These are phyloP conservation scores for Starmerella floris DNA, from an alignment of 805 yeast genomes.

Conservation along the genomic window DNA sequence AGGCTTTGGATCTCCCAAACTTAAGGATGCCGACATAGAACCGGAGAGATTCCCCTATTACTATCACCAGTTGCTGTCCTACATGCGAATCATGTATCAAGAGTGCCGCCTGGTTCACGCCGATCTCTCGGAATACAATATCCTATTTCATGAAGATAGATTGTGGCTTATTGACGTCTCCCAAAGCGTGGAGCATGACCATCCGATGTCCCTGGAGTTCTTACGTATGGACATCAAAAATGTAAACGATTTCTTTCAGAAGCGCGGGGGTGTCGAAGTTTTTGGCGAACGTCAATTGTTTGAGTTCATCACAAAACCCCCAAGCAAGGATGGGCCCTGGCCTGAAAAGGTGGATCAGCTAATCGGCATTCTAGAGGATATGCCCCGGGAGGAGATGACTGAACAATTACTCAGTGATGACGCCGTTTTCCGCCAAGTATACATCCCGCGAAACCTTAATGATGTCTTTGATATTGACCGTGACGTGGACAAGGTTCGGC, in stretches of 20 bases:
- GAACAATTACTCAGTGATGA: constrained; percentile 52
- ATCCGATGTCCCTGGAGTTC: constrained; percentile 91
- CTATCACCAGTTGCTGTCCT: constrained; percentile 66
- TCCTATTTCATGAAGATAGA: constrained; percentile 59
- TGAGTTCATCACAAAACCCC: constrained; percentile 43
- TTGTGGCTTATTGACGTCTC: constrained; percentile 90
- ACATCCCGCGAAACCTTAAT: constrained; percentile 53
- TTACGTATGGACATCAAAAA: constrained; percentile 95
- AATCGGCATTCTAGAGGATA: constrained; percentile 17
- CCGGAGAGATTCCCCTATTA: constrained; percentile 44
- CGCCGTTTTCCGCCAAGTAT: constrained; percentile 75
- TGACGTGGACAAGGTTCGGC: constrained; percentile 41
- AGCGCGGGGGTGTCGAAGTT: constrained; percentile 53
- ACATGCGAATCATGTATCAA: constrained; percentile 78
- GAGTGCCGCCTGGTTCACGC: constrained; percentile 90
- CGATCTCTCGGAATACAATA: constrained; percentile 89
- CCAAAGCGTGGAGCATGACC: constrained; percentile 95
- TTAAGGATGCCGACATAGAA: constrained; percentile 68
- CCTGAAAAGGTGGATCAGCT: constrained; percentile 26
- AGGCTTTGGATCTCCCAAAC: constrained; percentile 83
- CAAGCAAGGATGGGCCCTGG: constrained; percentile 30
- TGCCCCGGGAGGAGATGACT: constrained; percentile 24
- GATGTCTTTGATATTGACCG: constrained; percentile 48
- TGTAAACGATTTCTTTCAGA: constrained; percentile 72
- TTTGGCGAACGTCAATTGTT: constrained; percentile 74